Percentiles rank a stretch among this genome's conserved stretches.
phyloP scores from a whole-genome alignment of 371 early-diverging fungal species.

The Rhizopus delemar region DNA sequence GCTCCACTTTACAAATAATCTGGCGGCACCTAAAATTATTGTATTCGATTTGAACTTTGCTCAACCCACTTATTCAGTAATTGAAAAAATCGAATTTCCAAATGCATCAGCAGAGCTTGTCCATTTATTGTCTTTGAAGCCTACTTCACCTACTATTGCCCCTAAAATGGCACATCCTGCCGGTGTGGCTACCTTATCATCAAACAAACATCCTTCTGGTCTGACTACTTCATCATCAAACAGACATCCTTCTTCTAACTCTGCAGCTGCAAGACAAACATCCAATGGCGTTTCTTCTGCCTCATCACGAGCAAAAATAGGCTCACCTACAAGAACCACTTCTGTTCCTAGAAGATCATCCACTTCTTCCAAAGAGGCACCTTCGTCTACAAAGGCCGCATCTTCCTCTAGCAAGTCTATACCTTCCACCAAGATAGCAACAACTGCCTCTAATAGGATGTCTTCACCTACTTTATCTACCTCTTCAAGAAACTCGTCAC shows the following conservation, averaged over 20 bases:
- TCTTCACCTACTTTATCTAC: neutral
- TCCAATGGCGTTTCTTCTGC: neutral
- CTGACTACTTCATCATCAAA: neutral
- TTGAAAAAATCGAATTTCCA: conserved; percentile 39
- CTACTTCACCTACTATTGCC: neutral
- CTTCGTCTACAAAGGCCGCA: neutral
- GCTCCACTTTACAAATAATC: conserved; percentile 57
- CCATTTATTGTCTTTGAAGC: conserved; percentile 11
- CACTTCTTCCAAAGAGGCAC: neutral
- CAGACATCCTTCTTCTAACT: conserved; percentile 4
- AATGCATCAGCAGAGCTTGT: conserved; percentile 35
- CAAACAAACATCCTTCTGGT: conserved; percentile 9
- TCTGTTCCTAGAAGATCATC: neutral
- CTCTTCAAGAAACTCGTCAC: neutral
- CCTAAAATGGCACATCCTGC: neutral
- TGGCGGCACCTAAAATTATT: conserved; percentile 48
- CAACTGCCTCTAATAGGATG: neutral
- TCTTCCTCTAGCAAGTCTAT: neutral
- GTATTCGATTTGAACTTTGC: conserved; percentile 68
- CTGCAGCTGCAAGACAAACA: neutral
- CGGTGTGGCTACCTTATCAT: neutral
- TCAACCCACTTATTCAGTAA: conserved; percentile 49
- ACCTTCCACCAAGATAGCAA: neutral
- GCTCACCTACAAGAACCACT: neutral
- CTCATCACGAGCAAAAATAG: neutral